Conservation (phyloP, 2,329 filamentous ascomycete genomes). For the Ambrosiella cleistominuta region DNA sequence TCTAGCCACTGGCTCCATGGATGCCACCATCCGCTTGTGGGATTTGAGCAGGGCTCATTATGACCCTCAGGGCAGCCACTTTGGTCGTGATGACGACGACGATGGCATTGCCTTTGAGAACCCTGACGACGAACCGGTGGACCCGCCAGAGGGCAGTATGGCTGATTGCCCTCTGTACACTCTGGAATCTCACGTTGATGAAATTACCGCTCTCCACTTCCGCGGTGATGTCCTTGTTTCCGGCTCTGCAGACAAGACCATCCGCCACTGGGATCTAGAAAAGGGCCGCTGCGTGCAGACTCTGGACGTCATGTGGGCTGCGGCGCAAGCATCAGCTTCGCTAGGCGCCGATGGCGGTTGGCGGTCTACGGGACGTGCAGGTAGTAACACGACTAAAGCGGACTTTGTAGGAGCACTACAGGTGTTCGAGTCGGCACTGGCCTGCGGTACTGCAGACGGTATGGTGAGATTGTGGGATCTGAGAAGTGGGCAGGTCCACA, state of each 20-base stretch:
- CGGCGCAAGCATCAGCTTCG: conserved; percentile 66
- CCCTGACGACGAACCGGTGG: conserved; percentile 47
- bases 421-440: conserved; percentile 87
- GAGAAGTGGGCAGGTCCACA: conserved; percentile 88
- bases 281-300: conserved; percentile 97
- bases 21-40: conserved; percentile 81
- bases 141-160: conserved; percentile 63
- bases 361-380: conserved; percentile 51
- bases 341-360: conserved; percentile 48
- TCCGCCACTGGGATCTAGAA: conserved; percentile 93
- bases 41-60: conserved; percentile 81
- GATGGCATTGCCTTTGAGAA: conserved; percentile 59
- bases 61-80: conserved; percentile 47
- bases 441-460: conserved; percentile 90
- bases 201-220: conserved; percentile 88
- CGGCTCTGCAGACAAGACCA: conserved; percentile 89
- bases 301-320: conserved; percentile 93
- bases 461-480: conserved; percentile 97
- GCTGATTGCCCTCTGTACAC: conserved; percentile 78
- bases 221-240: conserved; percentile 79
- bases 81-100: conserved; percentile 41
- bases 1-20: conserved; percentile 82
- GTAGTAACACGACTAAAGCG: conserved; percentile 30
- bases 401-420: conserved; percentile 92
- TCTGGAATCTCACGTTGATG: conserved; percentile 76